Evolutionary conservation across 768 basidiomycete species (phyloP).

Genomic region (Gloeophyllum trabeum): DNA sequence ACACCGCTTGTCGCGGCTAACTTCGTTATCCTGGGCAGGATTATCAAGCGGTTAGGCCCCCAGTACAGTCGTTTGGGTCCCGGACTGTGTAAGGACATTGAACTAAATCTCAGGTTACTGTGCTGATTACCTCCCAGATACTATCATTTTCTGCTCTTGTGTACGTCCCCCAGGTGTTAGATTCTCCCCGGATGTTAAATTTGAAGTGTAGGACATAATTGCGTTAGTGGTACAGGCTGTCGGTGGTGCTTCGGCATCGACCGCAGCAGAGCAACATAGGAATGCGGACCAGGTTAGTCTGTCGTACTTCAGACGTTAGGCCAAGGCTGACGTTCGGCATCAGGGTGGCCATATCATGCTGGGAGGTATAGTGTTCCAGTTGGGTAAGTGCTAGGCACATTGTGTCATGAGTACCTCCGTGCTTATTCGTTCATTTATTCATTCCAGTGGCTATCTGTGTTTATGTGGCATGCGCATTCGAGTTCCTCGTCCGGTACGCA

Average conservation of each 20-base stretch:
- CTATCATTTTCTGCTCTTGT: slow-evolving; percentile 14
- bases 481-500: slow-evolving; percentile 29
- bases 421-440: background rate
- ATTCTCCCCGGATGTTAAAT: background rate
- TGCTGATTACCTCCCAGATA: slow-evolving; percentile 10
- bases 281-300: slow-evolving; percentile 6
- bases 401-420: no score
- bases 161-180: slow-evolving; percentile 11
- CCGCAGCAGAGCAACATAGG: slow-evolving; percentile 6
- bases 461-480: slow-evolving; percentile 28
- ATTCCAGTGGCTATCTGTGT: slow-evolving; percentile 28
- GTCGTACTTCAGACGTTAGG: no score
- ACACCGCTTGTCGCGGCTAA: slow-evolving; percentile 46
- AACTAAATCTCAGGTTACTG: background rate
- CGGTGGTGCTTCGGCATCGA: slow-evolving; percentile 23
- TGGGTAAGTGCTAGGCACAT: slow-evolving; percentile 15
- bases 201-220: slow-evolving; percentile 19
- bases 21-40: slow-evolving; percentile 39
- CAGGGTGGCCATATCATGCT: slow-evolving; percentile 19
- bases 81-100: slow-evolving; percentile 11
- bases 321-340: no score
- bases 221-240: slow-evolving; percentile 27
- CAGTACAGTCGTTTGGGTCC: slow-evolving; percentile 38
- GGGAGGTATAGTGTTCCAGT: slow-evolving; percentile 16
- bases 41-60: slow-evolving; percentile 31